Evolutionary conservation across 441 rosid genomes (phyloP).

Genomic region (Corymbia citriodora): DNA sequence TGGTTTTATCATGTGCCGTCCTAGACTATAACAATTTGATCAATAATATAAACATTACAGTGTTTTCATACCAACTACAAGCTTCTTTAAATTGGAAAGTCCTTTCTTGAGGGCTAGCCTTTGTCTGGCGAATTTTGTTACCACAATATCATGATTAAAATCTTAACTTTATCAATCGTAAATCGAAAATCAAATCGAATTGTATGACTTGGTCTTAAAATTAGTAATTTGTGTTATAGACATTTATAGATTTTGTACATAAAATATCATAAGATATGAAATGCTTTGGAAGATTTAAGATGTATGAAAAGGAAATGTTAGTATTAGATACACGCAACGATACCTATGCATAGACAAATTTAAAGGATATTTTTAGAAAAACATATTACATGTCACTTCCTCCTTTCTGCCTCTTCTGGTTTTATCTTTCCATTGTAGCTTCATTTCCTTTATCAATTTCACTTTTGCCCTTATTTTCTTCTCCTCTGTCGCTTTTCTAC

Average conservation of each 20-base stretch:
- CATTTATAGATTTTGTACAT: neutral
- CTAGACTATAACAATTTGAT: too few relatives aligned
- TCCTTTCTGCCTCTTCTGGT: neutral
- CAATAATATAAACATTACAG: neutral
- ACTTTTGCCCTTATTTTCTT: neutral
- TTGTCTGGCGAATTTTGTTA: neutral
- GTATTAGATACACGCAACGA: neutral
- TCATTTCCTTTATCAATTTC: neutral
- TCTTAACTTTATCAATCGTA: neutral
- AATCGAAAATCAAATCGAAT: neutral
- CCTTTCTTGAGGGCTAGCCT: neutral
- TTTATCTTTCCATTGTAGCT: neutral
- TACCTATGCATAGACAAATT: neutral
- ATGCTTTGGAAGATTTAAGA: neutral
- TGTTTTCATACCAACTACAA: neutral
- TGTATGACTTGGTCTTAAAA: neutral
- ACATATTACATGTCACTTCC: neutral
- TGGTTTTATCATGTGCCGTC: too few relatives aligned
- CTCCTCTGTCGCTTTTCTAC: neutral
- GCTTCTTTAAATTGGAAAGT: neutral
- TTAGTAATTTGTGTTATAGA: neutral
- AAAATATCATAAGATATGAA: neutral
- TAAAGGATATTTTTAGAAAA: neutral
- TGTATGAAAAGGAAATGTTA: neutral
- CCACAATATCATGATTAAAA: neutral